Base-by-base conservation (phyloP, 1,139 yeast genomes). In the Scheffersomyces titani region DNA sequence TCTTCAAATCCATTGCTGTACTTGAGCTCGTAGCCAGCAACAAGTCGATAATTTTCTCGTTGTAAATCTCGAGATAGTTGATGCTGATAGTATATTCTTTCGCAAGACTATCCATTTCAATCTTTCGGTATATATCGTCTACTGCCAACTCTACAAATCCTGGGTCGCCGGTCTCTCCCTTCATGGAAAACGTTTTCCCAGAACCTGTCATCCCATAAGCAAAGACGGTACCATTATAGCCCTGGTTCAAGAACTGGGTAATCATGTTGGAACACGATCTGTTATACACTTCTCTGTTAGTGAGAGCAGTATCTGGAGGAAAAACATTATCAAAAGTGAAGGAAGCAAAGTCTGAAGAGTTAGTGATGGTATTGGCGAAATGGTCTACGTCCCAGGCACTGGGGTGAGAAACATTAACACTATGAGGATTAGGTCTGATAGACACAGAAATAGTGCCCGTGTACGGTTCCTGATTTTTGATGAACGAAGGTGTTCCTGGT, bases 161-260 rank as follows among this genome's bases (percentile, higher is more conserved):
- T 0, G 90, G 88, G 63, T 90, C 92, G 1, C 69, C 63, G 0
- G 74, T 77, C 13, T 82, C 77, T 44, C 97, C 97, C 61, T 89
- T 89, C 97, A 93, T 92, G 2, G 96, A 88, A 68, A 85, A 89
- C 0, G 98, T 93, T 70, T 93, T 93, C 44, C 98, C 98, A 1
- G 97, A 91, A 0, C 98, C 98, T 0, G 98, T 92, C 93, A 90
- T 90, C 52, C 97, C 97, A 68, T 92, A 92, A 2, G 97, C 97
- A 71, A 93, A 92, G 0, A 93, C 87, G 0, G 97, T 93, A 9
- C 94, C 96, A 67, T 92, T 92, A 70, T 77, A 92, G 0, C 97
- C 97, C 45, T 88, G 87, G 50, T 73, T 61, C 61, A 92, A 76
- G 57, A 91, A 87, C 59, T 87, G 84, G 24, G 80, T 74, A 1